These are phyloP conservation scores for Trametes versicolor DNA, from an alignment of 1,284 basidiomycete genomes.

Conservation along the genomic window DNA sequence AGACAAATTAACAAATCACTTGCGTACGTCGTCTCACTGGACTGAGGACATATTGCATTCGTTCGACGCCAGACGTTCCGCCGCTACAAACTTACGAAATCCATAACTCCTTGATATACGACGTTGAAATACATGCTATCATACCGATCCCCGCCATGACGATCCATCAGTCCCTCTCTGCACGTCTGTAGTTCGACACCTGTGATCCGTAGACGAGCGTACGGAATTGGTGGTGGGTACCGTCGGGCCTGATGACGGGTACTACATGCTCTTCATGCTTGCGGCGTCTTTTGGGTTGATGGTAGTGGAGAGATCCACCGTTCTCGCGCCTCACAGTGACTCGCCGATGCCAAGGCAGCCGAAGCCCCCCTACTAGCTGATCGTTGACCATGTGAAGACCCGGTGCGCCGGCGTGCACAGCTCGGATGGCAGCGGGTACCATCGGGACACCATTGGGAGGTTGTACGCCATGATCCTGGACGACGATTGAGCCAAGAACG, in stretches of 20 bases:
- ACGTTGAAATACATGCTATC: too few species aligned
- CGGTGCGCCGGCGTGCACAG: not conserved
- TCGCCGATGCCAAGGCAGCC: constrained; percentile 8
- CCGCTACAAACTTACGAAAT: too few species aligned
- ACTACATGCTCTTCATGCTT: not conserved
- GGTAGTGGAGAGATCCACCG: not conserved
- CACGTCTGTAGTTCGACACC: constrained; percentile 3
- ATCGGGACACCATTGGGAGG: not conserved
- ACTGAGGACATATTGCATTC: too few species aligned
- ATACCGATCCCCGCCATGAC: too few species aligned
- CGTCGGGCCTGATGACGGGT: not conserved
- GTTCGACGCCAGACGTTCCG: too few species aligned
- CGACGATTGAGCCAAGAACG: not conserved
- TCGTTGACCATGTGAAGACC: not conserved
- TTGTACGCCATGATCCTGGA: constrained; percentile 2
- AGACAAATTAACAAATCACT: too few species aligned
- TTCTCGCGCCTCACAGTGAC: not conserved
- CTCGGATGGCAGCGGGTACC: not conserved
- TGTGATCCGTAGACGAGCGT: not conserved
- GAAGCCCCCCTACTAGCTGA: not conserved
- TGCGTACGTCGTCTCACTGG: too few species aligned
- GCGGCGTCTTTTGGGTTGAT: not conserved
- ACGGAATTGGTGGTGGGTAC: not conserved
- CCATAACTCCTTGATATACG: too few species aligned
- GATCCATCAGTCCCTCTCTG: too few species aligned